Conservation (phyloP, 2,329 filamentous ascomycete species). For the Colletotrichum orchidophilum region DNA sequence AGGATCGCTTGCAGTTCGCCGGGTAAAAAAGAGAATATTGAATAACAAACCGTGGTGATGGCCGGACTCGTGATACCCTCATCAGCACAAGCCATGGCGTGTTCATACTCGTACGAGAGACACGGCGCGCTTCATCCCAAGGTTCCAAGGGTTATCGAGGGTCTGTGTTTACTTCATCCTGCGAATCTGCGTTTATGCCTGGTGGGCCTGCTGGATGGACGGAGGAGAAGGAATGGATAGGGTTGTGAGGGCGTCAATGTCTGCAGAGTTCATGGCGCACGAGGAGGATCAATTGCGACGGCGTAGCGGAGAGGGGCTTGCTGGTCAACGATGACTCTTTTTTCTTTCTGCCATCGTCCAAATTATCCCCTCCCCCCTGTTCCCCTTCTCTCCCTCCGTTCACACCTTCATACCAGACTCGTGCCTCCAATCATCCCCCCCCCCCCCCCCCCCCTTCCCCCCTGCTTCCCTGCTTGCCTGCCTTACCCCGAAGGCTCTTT, state of each 20-base stretch:
- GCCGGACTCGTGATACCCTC: conserved; percentile 30
- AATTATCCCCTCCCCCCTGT: too few species aligned
- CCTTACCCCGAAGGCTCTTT: not conserved
- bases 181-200: not conserved
- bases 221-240: not conserved
- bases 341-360: not conserved
- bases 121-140: conserved; percentile 1
- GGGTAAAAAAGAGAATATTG: not conserved
- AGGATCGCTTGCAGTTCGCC: not conserved
- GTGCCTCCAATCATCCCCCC: too few species aligned
- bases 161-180: not conserved
- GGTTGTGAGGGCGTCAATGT: not conserved
- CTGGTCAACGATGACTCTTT: conserved; percentile 6
- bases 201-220: not conserved
- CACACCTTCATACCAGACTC: too few species aligned
- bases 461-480: not conserved
- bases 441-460: not conserved
- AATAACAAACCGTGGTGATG: not conserved
- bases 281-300: conserved; percentile 4
- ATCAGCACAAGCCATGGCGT: conserved; percentile 9
- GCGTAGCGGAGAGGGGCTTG: conserved; percentile 11
- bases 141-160: not conserved
- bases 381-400: not conserved
- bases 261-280: not conserved
- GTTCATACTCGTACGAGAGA: conserved; percentile 3